These are phyloP conservation scores for Malus domestica DNA, from an alignment of 306 rosid genomes.

Conservation along the genomic window ASM211411v1 NC_041793.1:42221501-42222000, in stretches of 20 bases:
- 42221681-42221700: slow-evolving; percentile 22
- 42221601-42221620: background rate
- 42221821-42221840: slow-evolving; percentile 44
- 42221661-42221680: background rate
- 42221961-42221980: slow-evolving; percentile 88
- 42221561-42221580: background rate
- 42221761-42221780: slow-evolving; percentile 56
- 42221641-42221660: background rate
- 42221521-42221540: background rate
- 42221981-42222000: slow-evolving; percentile 63
- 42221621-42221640: background rate
- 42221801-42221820: slow-evolving; percentile 65
- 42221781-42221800: slow-evolving; percentile 80
- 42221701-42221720: slow-evolving; percentile 53
- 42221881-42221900: slow-evolving; percentile 39
- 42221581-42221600: background rate
- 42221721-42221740: slow-evolving; percentile 85
- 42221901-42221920: slow-evolving; percentile 49
- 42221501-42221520: background rate
- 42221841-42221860: slow-evolving; percentile 26
- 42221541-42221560: background rate
- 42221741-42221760: slow-evolving; percentile 89
- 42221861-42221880: slow-evolving; percentile 32
- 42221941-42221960: slow-evolving; percentile 44
- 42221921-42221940: slow-evolving; percentile 58